Evolutionary conservation across 1,139 yeast species (phyloP).

Genomic region (Spathaspora sp.): DNA sequence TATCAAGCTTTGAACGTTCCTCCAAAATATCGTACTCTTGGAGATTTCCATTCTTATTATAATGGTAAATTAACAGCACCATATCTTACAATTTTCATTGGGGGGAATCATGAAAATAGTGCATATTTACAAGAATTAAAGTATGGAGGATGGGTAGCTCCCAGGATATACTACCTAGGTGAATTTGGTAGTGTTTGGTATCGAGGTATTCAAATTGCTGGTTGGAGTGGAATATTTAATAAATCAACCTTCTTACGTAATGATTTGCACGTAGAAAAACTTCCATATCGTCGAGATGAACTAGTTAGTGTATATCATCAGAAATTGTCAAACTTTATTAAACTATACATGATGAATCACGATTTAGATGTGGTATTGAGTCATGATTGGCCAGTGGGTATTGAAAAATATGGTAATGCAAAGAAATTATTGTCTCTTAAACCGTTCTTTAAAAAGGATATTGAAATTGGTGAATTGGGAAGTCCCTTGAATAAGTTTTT

Average conservation of each 20-base stretch:
- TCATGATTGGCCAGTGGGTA: slow-evolving; percentile 96
- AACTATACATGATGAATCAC: slow-evolving; percentile 42
- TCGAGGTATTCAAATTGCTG: slow-evolving; percentile 73
- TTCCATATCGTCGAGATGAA: slow-evolving; percentile 49
- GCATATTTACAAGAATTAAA: slow-evolving; percentile 70
- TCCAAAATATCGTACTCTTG: slow-evolving; percentile 54
- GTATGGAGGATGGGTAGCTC: slow-evolving; percentile 95
- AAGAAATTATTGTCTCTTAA: slow-evolving; percentile 50
- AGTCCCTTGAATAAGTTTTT: slow-evolving; percentile 68
- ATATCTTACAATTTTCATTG: slow-evolving; percentile 74
- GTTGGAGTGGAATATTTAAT: slow-evolving; percentile 83
- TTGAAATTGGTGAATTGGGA: slow-evolving; percentile 63
- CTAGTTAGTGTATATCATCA: slow-evolving; percentile 73
- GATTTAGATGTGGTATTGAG: slow-evolving; percentile 56
- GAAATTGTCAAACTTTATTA: slow-evolving; percentile 60
- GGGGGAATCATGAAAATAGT: slow-evolving; percentile 95
- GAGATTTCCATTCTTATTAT: slow-evolving; percentile 80
- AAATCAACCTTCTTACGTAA: slow-evolving; percentile 28
- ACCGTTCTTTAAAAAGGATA: slow-evolving; percentile 68
- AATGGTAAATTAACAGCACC: slow-evolving; percentile 65
- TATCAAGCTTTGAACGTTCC: slow-evolving; percentile 66
- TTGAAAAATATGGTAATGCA: slow-evolving; percentile 64
- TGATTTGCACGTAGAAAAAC: slow-evolving; percentile 31
- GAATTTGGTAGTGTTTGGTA: slow-evolving; percentile 72
- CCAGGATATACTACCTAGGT: slow-evolving; percentile 87